A percentile compares a stretch with the other conserved stretches of the same genome.
phyloP scores from a whole-genome alignment of 768 basidiomycete genomes.

The Gautieria morchelliformis region DNA sequence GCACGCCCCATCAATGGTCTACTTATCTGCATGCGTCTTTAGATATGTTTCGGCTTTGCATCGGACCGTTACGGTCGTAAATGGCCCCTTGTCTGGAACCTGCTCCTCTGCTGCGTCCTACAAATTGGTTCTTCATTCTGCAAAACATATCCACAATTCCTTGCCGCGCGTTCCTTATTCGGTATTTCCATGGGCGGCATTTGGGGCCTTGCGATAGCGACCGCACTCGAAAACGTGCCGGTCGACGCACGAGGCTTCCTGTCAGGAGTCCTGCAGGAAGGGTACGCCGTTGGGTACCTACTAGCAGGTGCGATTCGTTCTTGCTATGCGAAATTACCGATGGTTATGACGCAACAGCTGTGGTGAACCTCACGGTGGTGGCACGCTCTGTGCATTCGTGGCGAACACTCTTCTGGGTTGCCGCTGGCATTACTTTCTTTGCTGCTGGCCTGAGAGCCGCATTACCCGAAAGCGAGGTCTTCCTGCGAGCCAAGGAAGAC shows the following conservation, averaged over 20 bases:
- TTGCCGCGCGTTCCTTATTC: conserved; percentile 74
- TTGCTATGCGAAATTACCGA: neutral
- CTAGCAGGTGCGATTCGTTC: conserved; percentile 51
- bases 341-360: conserved; percentile 10
- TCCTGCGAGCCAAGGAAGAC: conserved; percentile 50
- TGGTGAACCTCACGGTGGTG: conserved; percentile 25
- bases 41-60: conserved; percentile 70
- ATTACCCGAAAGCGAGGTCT: conserved; percentile 73
- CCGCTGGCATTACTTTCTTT: conserved; percentile 55
- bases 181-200: conserved; percentile 86
- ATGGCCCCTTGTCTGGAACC: conserved; percentile 80
- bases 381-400: conserved; percentile 39
- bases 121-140: conserved; percentile 79
- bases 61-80: conserved; percentile 88
- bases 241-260: conserved; percentile 79
- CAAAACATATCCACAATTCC: conserved; percentile 66
- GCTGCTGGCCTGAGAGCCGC: conserved; percentile 56
- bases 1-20: neutral
- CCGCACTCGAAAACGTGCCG: conserved; percentile 83
- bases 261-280: conserved; percentile 80
- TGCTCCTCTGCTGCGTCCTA: conserved; percentile 59
- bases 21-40: neutral
- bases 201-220: conserved; percentile 78
- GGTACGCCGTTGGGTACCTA: conserved; percentile 82
- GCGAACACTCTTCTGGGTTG: conserved; percentile 79